Evolutionary conservation across 768 basidiomycete species (phyloP), one percentile per base, ranked within the genome.

Genomic region (Tephrocybe sp.): DNA sequence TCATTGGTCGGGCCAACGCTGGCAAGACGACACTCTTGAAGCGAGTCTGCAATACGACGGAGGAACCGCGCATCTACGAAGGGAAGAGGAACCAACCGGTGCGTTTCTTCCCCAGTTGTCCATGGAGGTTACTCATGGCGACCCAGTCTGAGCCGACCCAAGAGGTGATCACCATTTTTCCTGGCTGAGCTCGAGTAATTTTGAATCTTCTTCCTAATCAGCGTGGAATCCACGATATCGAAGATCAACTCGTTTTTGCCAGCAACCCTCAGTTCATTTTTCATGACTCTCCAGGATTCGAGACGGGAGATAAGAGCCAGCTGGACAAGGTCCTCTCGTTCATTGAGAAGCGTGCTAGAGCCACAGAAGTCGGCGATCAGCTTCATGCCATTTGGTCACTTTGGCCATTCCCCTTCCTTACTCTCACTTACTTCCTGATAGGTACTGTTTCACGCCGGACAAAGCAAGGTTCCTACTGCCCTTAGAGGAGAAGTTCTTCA

Each of bases 21-120:
- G 67, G 67, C 2, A 69, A 69, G 43, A 69, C 64, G 1, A 69
- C 68, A 0, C 52, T n/a, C n/a, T n/a, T n/a, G n/a, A n/a, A n/a
- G n/a, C n/a, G n/a, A n/a, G n/a, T n/a, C n/a, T n/a, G n/a, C n/a
- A n/a, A n/a, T n/a, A n/a, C n/a, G n/a, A n/a, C n/a, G n/a, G n/a
- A n/a, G n/a, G n/a, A n/a, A 67, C 21, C 56, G 34, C 9, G 47
- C 16, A 34, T 34, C 16, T 34, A 34, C 16, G 32, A 34, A 13
- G 32, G 16, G 9, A 12, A 34, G 9, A 34, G 16, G 5, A 34
- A 34, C 13, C 12, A 4, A 4, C 16, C 16, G 32, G 32, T 34
- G 32, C 9, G 32, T 34, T 12, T 4, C 32, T 16, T 34, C 9
- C 32, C 32, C 9, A 5, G 12, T 13, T 34, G 16, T 12, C 3